Conservation (phyloP, 768 basidiomycete genomes). For the Grammothele lineata region DNA sequence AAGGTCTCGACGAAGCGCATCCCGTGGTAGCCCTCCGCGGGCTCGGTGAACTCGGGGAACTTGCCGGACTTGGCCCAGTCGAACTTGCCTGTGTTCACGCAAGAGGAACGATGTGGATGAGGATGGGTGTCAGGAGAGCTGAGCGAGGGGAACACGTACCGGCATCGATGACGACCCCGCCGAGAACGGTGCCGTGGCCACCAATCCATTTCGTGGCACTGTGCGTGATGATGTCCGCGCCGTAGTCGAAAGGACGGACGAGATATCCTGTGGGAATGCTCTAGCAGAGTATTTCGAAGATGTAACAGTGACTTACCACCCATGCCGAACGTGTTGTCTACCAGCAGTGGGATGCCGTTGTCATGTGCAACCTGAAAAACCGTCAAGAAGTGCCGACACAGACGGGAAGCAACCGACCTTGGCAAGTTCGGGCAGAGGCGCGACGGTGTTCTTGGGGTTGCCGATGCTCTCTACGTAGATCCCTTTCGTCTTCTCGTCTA, state of each 20-base stretch:
- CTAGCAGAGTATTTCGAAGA: background rate
- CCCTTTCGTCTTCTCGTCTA: constrained; percentile 79
- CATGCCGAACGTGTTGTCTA: constrained; percentile 79
- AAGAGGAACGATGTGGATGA: background rate
- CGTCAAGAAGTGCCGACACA: background rate
- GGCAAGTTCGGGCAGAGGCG: constrained; percentile 62
- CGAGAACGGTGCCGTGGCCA: constrained; percentile 77
- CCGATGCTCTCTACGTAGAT: constrained; percentile 75
- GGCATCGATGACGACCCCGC: constrained; percentile 69
- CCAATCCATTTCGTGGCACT: constrained; percentile 87
- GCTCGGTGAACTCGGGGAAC: constrained; percentile 73
- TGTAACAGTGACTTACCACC: constrained; percentile 36
- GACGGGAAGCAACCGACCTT: constrained; percentile 38
- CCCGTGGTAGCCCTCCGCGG: constrained; percentile 75
- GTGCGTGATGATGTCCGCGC: constrained; percentile 80
- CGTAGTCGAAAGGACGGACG: constrained; percentile 63
- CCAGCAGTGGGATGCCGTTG: constrained; percentile 70
- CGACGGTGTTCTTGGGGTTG: constrained; percentile 72
- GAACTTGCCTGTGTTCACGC: constrained; percentile 49
- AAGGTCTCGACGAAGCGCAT: constrained; percentile 64
- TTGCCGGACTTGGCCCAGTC: constrained; percentile 65
- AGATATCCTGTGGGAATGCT: constrained; percentile 42
- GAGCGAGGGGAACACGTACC: constrained; percentile 35
- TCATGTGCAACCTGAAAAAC: constrained; percentile 58
- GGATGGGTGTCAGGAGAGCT: background rate